A percentile compares a stretch with the other conserved stretches of the same genome.
These are phyloP conservation scores for Xylariaceae sp. DNA, from an alignment of 2,329 filamentous ascomycete genomes.

Conservation along the genomic window DNA sequence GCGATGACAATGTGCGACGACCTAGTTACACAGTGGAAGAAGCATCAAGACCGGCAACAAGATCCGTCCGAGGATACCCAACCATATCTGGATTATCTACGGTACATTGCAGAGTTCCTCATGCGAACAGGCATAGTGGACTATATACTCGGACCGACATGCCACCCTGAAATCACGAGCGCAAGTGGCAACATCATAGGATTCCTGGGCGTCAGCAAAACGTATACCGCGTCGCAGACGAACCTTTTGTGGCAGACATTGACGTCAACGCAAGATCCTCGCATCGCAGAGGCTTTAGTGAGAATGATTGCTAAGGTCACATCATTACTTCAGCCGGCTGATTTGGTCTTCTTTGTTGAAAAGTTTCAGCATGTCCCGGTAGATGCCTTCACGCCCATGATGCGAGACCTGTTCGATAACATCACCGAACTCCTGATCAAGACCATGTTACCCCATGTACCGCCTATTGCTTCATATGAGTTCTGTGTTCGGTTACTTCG, in stretches of 20 bases:
- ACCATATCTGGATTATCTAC: constrained; percentile 42
- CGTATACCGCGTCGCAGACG: constrained; percentile 66
- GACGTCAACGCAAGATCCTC: constrained; percentile 72
- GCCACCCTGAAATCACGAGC: constrained; percentile 82
- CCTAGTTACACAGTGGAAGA: constrained; percentile 62
- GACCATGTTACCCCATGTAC: constrained; percentile 20
- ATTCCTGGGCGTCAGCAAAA: constrained; percentile 75
- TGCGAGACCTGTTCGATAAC: constrained; percentile 57
- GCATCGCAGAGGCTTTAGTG: constrained; percentile 75
- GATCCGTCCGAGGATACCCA: constrained; percentile 33
- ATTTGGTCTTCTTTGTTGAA: constrained; percentile 60
- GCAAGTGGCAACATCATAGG: constrained; percentile 79
- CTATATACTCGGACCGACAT: constrained; percentile 85
- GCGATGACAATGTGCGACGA: constrained; percentile 68
- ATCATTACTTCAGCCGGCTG: constrained; percentile 43
- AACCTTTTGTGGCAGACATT: constrained; percentile 82
- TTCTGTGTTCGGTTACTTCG: constrained; percentile 63
- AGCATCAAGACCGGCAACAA: constrained; percentile 44
- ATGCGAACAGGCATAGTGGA: constrained; percentile 66
- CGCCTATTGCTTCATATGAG: constrained; percentile 39
- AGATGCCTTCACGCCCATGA: constrained; percentile 54
- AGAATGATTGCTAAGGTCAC: constrained; percentile 53
- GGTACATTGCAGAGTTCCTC: constrained; percentile 65
- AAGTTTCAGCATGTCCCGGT: constrained; percentile 64
- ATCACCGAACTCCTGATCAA: constrained; percentile 49